Percentiles rank a stretch among this genome's conserved stretches.
These are phyloP conservation scores for Geotrichum ghanense DNA, from an alignment of 805 yeast species.

Conservation along the genomic window DNA sequence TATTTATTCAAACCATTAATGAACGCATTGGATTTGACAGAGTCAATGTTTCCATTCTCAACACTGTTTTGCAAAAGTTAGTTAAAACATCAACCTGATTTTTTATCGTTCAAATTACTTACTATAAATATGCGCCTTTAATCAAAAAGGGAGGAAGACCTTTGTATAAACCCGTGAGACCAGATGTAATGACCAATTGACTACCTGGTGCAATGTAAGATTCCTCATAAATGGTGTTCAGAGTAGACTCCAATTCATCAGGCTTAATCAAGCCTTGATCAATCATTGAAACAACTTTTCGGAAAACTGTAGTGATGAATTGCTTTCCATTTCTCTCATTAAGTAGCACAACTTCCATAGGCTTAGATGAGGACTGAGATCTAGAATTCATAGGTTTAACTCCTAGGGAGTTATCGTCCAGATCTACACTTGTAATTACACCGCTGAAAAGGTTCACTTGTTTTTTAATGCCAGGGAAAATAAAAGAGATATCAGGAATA, in stretches of 20 bases:
- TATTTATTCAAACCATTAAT: neutral
- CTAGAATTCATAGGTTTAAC: neutral
- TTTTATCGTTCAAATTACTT: neutral
- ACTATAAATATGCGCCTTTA: neutral
- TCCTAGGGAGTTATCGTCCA: neutral
- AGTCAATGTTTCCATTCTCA: neutral
- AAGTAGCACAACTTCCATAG: neutral
- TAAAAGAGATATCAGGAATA: conserved; percentile 11
- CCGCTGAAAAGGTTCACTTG: neutral
- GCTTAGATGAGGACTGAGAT: neutral
- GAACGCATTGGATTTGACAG: neutral
- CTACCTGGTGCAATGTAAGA: neutral
- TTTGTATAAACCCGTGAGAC: neutral
- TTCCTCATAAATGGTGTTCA: neutral
- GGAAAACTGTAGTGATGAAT: neutral
- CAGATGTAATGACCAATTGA: neutral
- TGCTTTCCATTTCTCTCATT: neutral
- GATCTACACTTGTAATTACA: neutral
- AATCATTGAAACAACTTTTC: neutral
- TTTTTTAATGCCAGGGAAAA: neutral
- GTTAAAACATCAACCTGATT: neutral
- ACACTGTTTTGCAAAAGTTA: neutral
- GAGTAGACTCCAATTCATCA: neutral
- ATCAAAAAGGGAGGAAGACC: neutral
- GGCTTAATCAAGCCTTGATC: neutral